phyloP scores from a whole-genome alignment of 345 rosid genomes.

The Geranium rotundifolium region DNA sequence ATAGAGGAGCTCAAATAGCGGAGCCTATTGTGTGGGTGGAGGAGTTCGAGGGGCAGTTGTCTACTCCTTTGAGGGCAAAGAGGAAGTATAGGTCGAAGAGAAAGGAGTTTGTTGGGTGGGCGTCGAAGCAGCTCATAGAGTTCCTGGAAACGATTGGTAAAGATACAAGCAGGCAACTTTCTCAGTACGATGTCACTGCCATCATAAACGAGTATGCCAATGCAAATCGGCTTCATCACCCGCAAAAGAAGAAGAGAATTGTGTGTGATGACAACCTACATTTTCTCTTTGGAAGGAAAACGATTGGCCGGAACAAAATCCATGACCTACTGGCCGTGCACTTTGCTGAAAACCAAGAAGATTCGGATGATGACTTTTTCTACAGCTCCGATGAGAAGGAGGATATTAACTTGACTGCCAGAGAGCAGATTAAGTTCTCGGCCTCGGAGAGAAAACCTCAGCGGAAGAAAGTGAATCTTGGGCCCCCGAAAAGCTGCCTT shows the following conservation, averaged over 20 bases:
- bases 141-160: conserved; percentile 47
- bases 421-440: conserved; percentile 5
- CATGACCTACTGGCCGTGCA: conserved; percentile 49
- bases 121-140: conserved; percentile 52
- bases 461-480: conserved; percentile 18
- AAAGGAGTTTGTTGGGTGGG: conserved; percentile 57
- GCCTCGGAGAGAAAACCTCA: conserved; percentile 19
- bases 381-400: conserved; percentile 27
- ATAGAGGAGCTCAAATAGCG: background rate
- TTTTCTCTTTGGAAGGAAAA: conserved; percentile 52
- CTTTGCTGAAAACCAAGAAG: conserved; percentile 49
- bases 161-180: conserved; percentile 32
- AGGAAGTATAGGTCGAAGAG: conserved; percentile 38
- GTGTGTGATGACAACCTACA: conserved; percentile 39
- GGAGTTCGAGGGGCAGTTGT: conserved; percentile 16
- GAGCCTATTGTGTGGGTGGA: conserved; percentile 31
- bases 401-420: conserved; percentile 13
- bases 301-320: conserved; percentile 31
- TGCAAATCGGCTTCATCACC: conserved; percentile 29
- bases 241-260: conserved; percentile 45
- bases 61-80: conserved; percentile 16
- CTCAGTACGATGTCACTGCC: conserved; percentile 36
- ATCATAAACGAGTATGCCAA: conserved; percentile 37
- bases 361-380: conserved; percentile 34
- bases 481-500: conserved; percentile 37